Conservation (phyloP, 2,329 filamentous ascomycete genomes). For the Pezicula radicicola region DNA sequence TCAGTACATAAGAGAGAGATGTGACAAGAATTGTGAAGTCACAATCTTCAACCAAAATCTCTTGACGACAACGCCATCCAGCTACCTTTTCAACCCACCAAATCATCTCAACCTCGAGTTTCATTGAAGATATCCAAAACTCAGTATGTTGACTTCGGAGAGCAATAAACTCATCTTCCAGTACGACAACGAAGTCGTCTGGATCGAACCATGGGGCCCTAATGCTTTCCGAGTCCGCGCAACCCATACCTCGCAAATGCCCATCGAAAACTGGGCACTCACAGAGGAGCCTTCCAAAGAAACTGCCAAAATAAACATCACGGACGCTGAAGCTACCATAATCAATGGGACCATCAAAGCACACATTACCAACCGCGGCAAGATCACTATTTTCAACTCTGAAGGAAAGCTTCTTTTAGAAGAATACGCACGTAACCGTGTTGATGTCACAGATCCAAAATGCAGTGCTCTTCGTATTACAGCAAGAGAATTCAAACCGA, state of each 20-base stretch:
- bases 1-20: too few species aligned
- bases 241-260: constrained; percentile 34
- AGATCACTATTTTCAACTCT: constrained; percentile 42
- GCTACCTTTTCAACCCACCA: too few species aligned
- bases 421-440: constrained; percentile 46
- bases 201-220: constrained; percentile 46
- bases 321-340: constrained; percentile 29
- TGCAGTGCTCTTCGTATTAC: constrained; percentile 47
- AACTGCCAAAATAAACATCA: constrained; percentile 1
- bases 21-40: too few species aligned
- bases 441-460: constrained; percentile 45
- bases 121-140: background rate
- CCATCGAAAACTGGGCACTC: constrained; percentile 38
- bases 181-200: constrained; percentile 43
- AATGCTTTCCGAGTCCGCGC: constrained; percentile 45
- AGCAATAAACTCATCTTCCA: constrained; percentile 23
- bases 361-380: constrained; percentile 41
- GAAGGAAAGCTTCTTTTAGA: constrained; percentile 42
- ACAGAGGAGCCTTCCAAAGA: background rate
- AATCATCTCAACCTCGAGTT: background rate
- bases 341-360: constrained; percentile 46
- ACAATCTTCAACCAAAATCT: too few species aligned
- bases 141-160: constrained; percentile 20
- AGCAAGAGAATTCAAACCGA: constrained; percentile 47
- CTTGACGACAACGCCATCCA: too few species aligned